Evolutionary conservation across 2,329 filamentous ascomycete genomes (phyloP), one percentile per base, ranked within the genome.

Genomic region (Aureobasidium pullulans): DNA sequence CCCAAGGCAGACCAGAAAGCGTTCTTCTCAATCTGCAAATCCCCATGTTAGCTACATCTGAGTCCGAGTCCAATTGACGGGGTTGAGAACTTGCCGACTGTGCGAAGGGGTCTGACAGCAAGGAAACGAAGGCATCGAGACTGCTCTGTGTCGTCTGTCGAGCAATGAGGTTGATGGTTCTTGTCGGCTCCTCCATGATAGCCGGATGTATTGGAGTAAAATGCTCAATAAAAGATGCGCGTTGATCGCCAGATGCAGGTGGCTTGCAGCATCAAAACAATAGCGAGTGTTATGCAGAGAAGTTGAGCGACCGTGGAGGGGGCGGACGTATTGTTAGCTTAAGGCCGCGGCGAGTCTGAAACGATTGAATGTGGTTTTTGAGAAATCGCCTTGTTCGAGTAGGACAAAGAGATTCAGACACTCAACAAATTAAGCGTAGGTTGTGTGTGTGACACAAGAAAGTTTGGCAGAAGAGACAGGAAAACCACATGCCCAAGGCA

Each of bases 1-100:
- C 79, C 88, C 46, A 97, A 76, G 50, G 92, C 90, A 61, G 89
- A 87, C 74, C 86, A 85, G 62, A 96, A 80, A 44, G 91, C 87
- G 60, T 81, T 78, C 63, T 76, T 68, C 66, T 77, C 74, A 62
- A 84, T 76, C 82, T 85, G 66, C 50, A 39, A 9, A 28, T 15
- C 28, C 13, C 2, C 8, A 1, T 8, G 32, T 57, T 47, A 47
- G 53, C 42, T 39, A 31, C 16, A 32, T 16, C 11, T 11, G 11
- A 36, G 52, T 13, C 29, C 15, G 29, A 15, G 7, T 13, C 19
- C 16, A 23, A 29, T 6, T 6, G 8, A 10, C 7, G 13, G 32
- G 23, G 28, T 28, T n/a, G 40, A 11, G 8, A 13, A 47, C 54
- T 57, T 57, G 43, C 54, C 42, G 54, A 37, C n/a, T 57, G 54